Evolutionary conservation across 2,329 filamentous ascomycete genomes (phyloP), one percentile per base, ranked within the genome.

Genomic region (Phoma sp.): DNA sequence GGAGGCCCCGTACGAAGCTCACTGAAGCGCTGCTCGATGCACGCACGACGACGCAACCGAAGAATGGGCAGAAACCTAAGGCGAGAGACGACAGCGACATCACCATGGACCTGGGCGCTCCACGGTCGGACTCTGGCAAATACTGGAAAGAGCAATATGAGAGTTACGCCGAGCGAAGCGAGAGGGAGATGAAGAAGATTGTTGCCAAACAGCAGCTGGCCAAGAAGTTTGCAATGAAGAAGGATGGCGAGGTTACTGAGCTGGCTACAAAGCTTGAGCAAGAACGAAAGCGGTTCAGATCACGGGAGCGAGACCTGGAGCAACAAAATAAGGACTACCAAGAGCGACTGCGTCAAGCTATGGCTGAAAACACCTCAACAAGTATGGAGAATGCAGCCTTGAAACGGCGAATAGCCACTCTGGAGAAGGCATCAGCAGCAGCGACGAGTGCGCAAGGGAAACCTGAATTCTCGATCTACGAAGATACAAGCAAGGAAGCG

Each of bases 81-180:
- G 71, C 72, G 17, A 75, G 73, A 43, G 77, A 78, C 61, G 83
- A 85, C 45, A 80, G 82, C 48, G 88, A 92, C 63, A 77, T 87
- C 51, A 91, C 89, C 0, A 76, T 87, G 40, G 89, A 92, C 65
- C 76, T 91, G 42, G 88, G 88, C 58, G 87, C 91, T 65, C 90
- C 90, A 6, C 84, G 87, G 59, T 91, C 89, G 2, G 84, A 88
- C 54, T 92, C 89, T 4, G 90, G 89, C 6, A 86, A 84, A 64
- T 92, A 90, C 74, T 93, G 90, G 90, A 93, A 93, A 74, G 82
- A 84, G 20, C 85, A 92, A 67, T 93, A 90, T 65, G 83, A 91
- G 61, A 83, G 81, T 48, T 93, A 93, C 67, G 86, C 90, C 42
- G 81, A 85, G 37, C 88, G 89, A 58, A 90, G 89, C 59, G 86